phyloP scores from a whole-genome alignment of 805 yeast species.

The Wickerhamomyces pijperi region DNA sequence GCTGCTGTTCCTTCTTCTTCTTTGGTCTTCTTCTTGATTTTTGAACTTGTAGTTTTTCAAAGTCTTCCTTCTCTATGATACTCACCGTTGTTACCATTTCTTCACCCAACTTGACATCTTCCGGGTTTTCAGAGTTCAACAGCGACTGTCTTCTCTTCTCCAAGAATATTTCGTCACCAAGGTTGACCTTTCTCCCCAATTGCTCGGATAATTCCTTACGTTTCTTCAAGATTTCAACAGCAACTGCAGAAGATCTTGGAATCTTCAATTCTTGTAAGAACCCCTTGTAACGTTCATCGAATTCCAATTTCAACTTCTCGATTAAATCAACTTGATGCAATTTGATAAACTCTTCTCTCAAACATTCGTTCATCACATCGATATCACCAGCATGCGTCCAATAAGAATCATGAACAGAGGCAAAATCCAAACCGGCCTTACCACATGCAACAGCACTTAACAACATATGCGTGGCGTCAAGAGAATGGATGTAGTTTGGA shows the following conservation, averaged over 20 bases:
- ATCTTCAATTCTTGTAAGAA: conserved; percentile 53
- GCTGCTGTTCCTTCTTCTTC: conserved; percentile 15
- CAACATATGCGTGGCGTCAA: conserved; percentile 96
- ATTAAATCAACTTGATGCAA: conserved; percentile 70
- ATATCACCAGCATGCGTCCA: conserved; percentile 95
- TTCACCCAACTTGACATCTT: conserved; percentile 35
- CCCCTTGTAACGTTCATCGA: conserved; percentile 67
- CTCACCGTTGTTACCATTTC: conserved; percentile 63
- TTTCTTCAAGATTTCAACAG: conserved; percentile 33
- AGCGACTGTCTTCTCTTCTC: conserved; percentile 55
- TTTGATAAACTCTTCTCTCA: conserved; percentile 71
- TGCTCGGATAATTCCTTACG: conserved; percentile 36
- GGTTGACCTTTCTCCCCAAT: conserved; percentile 41
- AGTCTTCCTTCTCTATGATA: conserved; percentile 24
- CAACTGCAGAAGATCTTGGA: conserved; percentile 40
- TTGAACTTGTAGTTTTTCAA: conserved; percentile 6
- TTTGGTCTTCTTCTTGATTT: conserved; percentile 3
- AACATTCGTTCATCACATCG: conserved; percentile 50
- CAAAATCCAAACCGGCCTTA: conserved; percentile 56
- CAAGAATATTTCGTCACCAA: conserved; percentile 62
- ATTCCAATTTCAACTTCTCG: conserved; percentile 61
- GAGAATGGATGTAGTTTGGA: conserved; percentile 88
- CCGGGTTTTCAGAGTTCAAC: conserved; percentile 40
- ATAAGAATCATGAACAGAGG: conserved; percentile 94
- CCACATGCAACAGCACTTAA: conserved; percentile 76